Evolutionary conservation across 2,329 filamentous ascomycete species (phyloP).

Genomic region (Cordyceps fumosorosea): DNA sequence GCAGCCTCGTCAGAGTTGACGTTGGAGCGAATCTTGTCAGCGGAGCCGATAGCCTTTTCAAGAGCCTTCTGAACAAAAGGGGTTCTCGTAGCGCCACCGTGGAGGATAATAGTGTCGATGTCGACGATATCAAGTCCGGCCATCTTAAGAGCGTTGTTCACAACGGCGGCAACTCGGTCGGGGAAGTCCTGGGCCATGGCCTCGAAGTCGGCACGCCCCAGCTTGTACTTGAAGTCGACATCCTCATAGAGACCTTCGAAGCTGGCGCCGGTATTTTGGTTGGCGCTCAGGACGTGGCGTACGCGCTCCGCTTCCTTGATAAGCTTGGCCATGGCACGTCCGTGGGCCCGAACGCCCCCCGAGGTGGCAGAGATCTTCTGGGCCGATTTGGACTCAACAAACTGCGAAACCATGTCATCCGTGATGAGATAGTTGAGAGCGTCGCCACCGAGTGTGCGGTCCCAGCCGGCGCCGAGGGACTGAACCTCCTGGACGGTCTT

Average conservation of each 20-base stretch:
- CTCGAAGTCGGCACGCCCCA: slow-evolving; percentile 76
- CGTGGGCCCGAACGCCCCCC: slow-evolving; percentile 64
- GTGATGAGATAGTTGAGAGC: slow-evolving; percentile 81
- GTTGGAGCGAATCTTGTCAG: slow-evolving; percentile 80
- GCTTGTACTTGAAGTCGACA: slow-evolving; percentile 87
- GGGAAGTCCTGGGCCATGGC: slow-evolving; percentile 62
- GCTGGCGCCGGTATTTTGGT: slow-evolving; percentile 69
- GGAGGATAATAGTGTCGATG: slow-evolving; percentile 84
- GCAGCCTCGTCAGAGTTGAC: slow-evolving; percentile 97
- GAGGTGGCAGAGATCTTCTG: slow-evolving; percentile 57
- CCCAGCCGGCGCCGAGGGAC: slow-evolving; percentile 81
- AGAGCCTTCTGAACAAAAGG: slow-evolving; percentile 91
- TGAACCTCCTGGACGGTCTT: slow-evolving; percentile 96
- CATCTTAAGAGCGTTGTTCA: slow-evolving; percentile 66
- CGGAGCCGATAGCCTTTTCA: slow-evolving; percentile 63
- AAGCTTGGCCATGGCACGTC: slow-evolving; percentile 82
- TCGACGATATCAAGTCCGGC: slow-evolving; percentile 69
- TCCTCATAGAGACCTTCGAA: slow-evolving; percentile 92
- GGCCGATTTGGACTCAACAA: slow-evolving; percentile 62
- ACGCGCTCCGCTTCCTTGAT: slow-evolving; percentile 84
- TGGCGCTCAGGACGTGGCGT: slow-evolving; percentile 88
- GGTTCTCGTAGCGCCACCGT: slow-evolving; percentile 83
- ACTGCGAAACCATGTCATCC: slow-evolving; percentile 78
- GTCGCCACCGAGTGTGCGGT: slow-evolving; percentile 84
- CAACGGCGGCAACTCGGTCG: slow-evolving; percentile 59